phyloP scores from a whole-genome alignment of 2,329 filamentous ascomycete species.

The Dactylellina drechsleri region DNA sequence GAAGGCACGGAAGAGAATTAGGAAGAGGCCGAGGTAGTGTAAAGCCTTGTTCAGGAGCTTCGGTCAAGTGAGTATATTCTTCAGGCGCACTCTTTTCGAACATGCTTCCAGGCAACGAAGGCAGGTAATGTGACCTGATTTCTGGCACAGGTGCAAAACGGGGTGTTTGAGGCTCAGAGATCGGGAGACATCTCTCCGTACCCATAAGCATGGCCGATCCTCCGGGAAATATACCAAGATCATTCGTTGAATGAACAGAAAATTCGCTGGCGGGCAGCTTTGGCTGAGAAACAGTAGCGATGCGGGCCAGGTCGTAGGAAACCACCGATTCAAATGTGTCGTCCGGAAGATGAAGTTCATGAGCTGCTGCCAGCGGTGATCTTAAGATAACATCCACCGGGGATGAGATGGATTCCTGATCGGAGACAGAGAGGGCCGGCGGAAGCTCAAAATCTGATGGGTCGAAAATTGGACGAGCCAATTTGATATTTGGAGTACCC shows the following conservation, averaged over 20 bases:
- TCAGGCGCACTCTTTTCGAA: constrained; percentile 11
- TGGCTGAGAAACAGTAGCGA: neutral
- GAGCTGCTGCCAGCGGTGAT: neutral
- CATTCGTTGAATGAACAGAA: neutral
- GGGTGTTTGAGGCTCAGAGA: constrained; percentile 17
- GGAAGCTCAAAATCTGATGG: constrained; percentile 15
- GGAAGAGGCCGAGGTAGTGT: no score
- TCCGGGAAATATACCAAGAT: neutral
- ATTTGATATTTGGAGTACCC: constrained; percentile 20
- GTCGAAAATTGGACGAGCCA: constrained; percentile 5
- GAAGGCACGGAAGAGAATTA: constrained; percentile 6
- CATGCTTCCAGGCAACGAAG: neutral
- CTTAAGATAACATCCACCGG: neutral
- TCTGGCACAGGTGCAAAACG: neutral
- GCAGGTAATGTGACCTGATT: neutral
- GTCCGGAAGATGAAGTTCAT: constrained; percentile 19
- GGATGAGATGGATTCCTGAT: neutral
- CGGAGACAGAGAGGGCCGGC: constrained; percentile 19
- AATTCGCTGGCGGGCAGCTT: constrained; percentile 36
- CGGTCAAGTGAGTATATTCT: neutral
- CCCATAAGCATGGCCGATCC: neutral
- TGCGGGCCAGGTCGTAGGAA: neutral
- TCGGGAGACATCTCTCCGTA: constrained; percentile 12
- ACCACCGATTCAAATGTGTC: constrained; percentile 4
- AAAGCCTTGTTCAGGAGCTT: no score